phyloP scores from a whole-genome alignment of 1,284 basidiomycete genomes.

The Puccinia triticina region DNA sequence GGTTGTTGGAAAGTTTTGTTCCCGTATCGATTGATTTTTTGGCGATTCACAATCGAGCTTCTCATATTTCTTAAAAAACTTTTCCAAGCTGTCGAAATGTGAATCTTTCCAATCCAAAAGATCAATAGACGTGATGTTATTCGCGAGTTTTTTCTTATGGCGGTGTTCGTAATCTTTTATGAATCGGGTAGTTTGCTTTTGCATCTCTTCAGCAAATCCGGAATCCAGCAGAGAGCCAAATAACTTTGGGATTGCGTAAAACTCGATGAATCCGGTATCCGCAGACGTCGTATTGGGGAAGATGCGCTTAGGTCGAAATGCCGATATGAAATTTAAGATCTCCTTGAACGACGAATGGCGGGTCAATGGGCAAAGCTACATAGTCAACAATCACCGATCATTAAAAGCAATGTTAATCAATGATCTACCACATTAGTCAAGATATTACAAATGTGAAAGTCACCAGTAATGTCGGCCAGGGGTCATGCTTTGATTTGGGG shows the following conservation, averaged over 20 bases:
- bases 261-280: conserved; percentile 31
- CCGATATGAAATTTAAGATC: conserved; percentile 29
- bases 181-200: neutral
- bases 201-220: neutral
- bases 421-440: neutral
- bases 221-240: conserved; percentile 19
- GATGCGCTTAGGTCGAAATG: conserved; percentile 24
- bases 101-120: conserved; percentile 18
- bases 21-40: conserved; percentile 12
- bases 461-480: conserved; percentile 32
- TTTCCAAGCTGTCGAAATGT: neutral
- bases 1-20: neutral
- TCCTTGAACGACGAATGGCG: conserved; percentile 42
- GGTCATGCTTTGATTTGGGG: neutral
- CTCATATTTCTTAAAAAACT: neutral
- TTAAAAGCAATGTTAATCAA: neutral
- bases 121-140: neutral
- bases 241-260: conserved; percentile 25
- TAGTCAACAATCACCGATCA: neutral
- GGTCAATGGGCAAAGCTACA: conserved; percentile 26
- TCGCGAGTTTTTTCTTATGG: neutral
- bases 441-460: neutral
- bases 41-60: neutral
- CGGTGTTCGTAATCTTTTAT: conserved; percentile 14
- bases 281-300: conserved; percentile 37